Percentiles rank a stretch among this genome's conserved stretches.
These are phyloP conservation scores for Ajuga chamaepitys DNA, from an alignment of 257 asterid genomes.

Conservation along the genomic window DNA sequence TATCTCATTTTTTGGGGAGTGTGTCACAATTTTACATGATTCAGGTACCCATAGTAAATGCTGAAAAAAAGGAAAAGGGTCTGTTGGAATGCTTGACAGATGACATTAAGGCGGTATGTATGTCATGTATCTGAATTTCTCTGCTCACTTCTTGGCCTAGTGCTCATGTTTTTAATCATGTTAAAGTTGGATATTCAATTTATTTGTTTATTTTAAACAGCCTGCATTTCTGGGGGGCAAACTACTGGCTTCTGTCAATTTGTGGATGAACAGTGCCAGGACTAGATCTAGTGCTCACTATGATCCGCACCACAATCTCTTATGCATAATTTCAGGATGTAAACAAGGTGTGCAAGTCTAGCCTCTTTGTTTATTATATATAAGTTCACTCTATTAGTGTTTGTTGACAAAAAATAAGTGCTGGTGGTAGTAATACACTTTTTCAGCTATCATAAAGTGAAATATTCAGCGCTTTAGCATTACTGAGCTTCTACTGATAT, in stretches of 20 bases:
- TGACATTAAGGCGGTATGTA: constrained; percentile 59
- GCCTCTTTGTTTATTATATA: not conserved
- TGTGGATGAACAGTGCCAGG: constrained; percentile 85
- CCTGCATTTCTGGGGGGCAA: constrained; percentile 70
- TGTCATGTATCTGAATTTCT: constrained; percentile 16
- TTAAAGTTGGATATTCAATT: not conserved
- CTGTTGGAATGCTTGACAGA: constrained; percentile 68
- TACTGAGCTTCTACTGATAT: not conserved
- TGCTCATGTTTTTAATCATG: constrained; percentile 5
- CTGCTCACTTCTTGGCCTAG: not conserved
- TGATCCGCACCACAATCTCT: constrained; percentile 86
- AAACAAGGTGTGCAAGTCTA: constrained; percentile 56
- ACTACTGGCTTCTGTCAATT: constrained; percentile 59
- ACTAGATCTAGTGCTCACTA: constrained; percentile 92
- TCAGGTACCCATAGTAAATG: constrained; percentile 69
- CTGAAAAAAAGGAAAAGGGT: constrained; percentile 63
- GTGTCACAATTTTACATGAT: constrained; percentile 16
- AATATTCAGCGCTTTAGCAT: not conserved
- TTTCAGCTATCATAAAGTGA: not conserved
- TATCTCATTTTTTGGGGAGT: not conserved
- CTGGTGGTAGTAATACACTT: not conserved
- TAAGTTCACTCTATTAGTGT: not conserved
- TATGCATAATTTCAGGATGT: constrained; percentile 68
- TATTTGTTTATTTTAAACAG: constrained; percentile 33
- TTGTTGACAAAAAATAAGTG: not conserved